phyloP scores from a whole-genome alignment of 148 eudicot species.

The Polygonum maritimum region DNA sequence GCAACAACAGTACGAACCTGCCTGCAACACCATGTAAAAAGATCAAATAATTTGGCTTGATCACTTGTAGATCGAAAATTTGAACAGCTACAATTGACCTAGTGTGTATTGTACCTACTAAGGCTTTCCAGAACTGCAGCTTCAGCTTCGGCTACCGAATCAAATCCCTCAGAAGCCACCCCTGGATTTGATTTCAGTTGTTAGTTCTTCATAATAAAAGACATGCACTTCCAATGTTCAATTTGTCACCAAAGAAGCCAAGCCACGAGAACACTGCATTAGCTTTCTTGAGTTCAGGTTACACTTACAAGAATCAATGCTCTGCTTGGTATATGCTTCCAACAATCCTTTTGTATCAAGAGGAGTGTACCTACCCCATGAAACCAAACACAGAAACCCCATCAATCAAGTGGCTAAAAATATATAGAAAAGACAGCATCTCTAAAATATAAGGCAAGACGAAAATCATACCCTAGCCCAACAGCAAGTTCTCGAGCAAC shows the following conservation, averaged over 20 bases:
- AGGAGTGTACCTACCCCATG: slow-evolving; percentile 61
- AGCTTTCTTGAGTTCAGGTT: background rate
- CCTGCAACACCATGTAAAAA: slow-evolving; percentile 27
- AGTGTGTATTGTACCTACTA: slow-evolving; percentile 46
- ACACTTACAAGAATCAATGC: slow-evolving; percentile 72
- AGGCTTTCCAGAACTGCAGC: slow-evolving; percentile 69
- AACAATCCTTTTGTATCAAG: slow-evolving; percentile 70
- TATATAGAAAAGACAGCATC: background rate
- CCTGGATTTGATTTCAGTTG: slow-evolving; percentile 38
- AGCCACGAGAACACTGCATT: background rate
- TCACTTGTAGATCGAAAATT: too few relatives aligned
- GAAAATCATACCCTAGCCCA: slow-evolving; percentile 52
- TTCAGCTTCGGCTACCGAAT: slow-evolving; percentile 69
- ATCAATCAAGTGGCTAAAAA: background rate
- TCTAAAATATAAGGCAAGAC: background rate
- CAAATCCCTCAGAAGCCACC: slow-evolving; percentile 57
- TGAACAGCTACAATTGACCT: background rate
- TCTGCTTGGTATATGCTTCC: slow-evolving; percentile 62
- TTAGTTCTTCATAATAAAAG: slow-evolving; percentile 8
- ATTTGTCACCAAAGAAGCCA: background rate
- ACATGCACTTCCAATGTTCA: background rate
- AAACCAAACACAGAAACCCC: slow-evolving; percentile 11
- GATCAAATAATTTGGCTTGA: background rate
- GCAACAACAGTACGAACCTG: slow-evolving; percentile 77
- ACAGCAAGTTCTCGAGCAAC: slow-evolving; percentile 78